Evolutionary conservation across 176 grass and related monocot genomes (phyloP).

Genomic region (Rhynchospora pubera): DNA sequence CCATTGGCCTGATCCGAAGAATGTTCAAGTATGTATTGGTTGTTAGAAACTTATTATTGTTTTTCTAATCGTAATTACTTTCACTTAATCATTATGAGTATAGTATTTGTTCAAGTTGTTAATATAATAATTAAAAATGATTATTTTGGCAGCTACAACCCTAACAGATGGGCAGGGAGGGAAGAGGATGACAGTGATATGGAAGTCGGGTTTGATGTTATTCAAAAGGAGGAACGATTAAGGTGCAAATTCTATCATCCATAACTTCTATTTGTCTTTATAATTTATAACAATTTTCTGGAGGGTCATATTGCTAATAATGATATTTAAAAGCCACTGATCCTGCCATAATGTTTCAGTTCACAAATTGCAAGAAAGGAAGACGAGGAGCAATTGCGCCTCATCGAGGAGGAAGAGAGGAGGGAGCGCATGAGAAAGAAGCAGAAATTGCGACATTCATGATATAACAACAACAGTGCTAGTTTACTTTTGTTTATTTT

Average conservation of each 20-base stretch:
- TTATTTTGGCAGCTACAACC: conserved; percentile 58
- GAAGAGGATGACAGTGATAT: conserved; percentile 73
- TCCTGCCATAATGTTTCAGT: conserved; percentile 20
- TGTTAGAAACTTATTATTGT: background rate
- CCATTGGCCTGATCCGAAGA: conserved; percentile 42
- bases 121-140: background rate
- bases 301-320: background rate
- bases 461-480: background rate
- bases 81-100: background rate
- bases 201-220: conserved; percentile 59
- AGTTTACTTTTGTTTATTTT: background rate
- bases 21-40: conserved; percentile 25
- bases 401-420: conserved; percentile 58
- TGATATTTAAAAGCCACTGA: background rate
- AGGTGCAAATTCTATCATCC: conserved; percentile 35
- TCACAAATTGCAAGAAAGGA: conserved; percentile 58
- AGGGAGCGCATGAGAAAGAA: conserved; percentile 35
- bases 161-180: conserved; percentile 29
- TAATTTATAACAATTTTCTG: background rate
- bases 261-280: background rate
- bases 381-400: conserved; percentile 53
- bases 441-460: conserved; percentile 31
- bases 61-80: background rate
- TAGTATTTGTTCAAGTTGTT: background rate
- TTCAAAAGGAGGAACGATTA: conserved; percentile 67